Evolutionary conservation across 2,329 filamentous ascomycete genomes (phyloP).

Genomic region (Cercospora sojina): DNA sequence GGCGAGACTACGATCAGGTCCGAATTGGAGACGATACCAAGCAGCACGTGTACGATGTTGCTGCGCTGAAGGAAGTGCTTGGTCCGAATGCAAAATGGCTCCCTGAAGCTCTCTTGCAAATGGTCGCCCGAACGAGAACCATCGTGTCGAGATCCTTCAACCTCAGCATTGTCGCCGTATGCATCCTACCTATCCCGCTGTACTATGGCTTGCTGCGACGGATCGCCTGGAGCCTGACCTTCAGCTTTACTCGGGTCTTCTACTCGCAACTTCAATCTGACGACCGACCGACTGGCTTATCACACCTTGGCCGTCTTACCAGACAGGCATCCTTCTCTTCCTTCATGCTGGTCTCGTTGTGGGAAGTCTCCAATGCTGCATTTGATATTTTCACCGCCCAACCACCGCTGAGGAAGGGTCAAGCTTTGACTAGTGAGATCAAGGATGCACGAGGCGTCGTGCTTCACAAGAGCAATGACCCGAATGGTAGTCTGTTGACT

Average conservation of each 20-base stretch:
- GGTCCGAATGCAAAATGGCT: constrained; percentile 9
- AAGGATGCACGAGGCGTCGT: constrained; percentile 48
- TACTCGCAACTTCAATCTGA: constrained; percentile 69
- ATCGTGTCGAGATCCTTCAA: constrained; percentile 26
- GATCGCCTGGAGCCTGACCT: constrained; percentile 66
- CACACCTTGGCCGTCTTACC: constrained; percentile 23
- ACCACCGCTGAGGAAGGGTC: constrained; percentile 78
- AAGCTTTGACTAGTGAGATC: constrained; percentile 78
- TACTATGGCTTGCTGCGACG: constrained; percentile 65
- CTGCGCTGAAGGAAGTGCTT: constrained; percentile 30
- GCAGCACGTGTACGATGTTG: constrained; percentile 8
- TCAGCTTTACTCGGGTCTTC: constrained; percentile 69
- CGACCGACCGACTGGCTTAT: constrained; percentile 58
- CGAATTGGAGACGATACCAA: constrained; percentile 41
- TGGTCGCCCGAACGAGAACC: constrained; percentile 15
- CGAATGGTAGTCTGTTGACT: constrained; percentile 83
- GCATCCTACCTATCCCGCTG: constrained; percentile 42
- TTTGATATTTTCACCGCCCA: constrained; percentile 80
- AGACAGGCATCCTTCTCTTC: constrained; percentile 54
- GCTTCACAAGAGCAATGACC: constrained; percentile 54
- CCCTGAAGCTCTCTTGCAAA: constrained; percentile 4
- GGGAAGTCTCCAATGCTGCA: constrained; percentile 72
- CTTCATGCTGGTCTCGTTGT: constrained; percentile 66
- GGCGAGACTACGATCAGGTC: constrained; percentile 70
- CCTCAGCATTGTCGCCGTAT: constrained; percentile 20